These are phyloP conservation scores for Choanephora cucurbitarum DNA, from an alignment of 371 early-diverging fungal genomes.

Conservation along the genomic window DNA sequence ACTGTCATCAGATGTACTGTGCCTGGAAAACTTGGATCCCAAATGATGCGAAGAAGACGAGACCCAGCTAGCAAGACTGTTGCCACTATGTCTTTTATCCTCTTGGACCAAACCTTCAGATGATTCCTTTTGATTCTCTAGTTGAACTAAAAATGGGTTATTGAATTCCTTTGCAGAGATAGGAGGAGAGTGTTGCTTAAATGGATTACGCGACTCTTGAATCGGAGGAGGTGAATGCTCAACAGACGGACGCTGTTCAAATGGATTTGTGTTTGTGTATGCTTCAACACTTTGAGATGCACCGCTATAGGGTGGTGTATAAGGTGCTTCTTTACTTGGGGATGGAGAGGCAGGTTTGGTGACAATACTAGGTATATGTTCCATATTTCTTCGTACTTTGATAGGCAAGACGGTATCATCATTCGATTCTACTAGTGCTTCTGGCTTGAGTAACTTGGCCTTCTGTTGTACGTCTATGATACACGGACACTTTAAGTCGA, in stretches of 20 bases:
- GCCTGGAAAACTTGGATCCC: neutral
- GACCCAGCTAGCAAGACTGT: too few relatives aligned
- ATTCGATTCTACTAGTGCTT: too few relatives aligned
- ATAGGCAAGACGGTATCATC: conserved; percentile 4
- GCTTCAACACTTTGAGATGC: neutral
- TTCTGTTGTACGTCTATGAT: too few relatives aligned
- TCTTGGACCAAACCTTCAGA: too few relatives aligned
- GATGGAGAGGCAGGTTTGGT: neutral
- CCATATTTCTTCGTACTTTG: conserved; percentile 11
- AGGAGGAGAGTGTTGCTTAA: neutral
- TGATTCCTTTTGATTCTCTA: too few relatives aligned
- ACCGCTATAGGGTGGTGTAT: neutral
- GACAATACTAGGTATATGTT: conserved; percentile 9
- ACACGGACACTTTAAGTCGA: conserved; percentile 7
- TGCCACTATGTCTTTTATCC: too few relatives aligned
- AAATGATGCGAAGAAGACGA: neutral
- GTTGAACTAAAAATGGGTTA: too few relatives aligned
- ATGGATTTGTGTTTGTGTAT: neutral
- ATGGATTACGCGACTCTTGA: conserved; percentile 5
- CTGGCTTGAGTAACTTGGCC: too few relatives aligned
- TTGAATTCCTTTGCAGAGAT: too few relatives aligned
- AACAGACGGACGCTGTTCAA: neutral
- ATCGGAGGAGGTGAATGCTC: neutral
- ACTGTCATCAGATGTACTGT: neutral
- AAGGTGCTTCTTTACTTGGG: neutral